Evolutionary conservation across 805 yeast genomes (phyloP).

Genomic region (Metschnikowia matae): DNA sequence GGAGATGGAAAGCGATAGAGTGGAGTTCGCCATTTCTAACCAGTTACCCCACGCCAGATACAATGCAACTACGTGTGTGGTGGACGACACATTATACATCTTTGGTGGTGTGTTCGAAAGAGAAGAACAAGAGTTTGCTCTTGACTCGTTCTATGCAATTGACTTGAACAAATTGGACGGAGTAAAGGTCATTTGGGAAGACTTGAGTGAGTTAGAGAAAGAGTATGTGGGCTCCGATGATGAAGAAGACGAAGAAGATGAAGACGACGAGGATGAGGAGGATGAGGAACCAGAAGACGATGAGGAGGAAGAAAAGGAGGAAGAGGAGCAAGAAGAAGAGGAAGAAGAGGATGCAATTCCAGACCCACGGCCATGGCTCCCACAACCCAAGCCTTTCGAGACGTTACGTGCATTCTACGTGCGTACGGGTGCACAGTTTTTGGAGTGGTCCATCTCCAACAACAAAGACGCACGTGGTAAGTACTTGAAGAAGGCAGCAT

Average conservation of each 20-base stretch:
- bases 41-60: conserved; percentile 85
- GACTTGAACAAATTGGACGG: conserved; percentile 88
- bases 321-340: conserved; percentile 67
- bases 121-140: conserved; percentile 78
- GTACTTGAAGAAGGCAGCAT: conserved; percentile 80
- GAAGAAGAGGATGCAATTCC: conserved; percentile 68
- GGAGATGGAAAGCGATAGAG: conserved; percentile 37
- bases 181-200: conserved; percentile 86
- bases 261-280: conserved; percentile 54
- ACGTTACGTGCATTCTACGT: conserved; percentile 75
- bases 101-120: conserved; percentile 89
- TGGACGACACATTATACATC: conserved; percentile 77
- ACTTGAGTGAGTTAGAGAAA: conserved; percentile 53
- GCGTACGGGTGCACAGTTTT: conserved; percentile 79
- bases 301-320: conserved; percentile 57
- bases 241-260: conserved; percentile 53
- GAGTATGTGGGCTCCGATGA: conserved; percentile 60
- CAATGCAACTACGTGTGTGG: conserved; percentile 79
- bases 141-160: conserved; percentile 82
- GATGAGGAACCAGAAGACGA: conserved; percentile 40
- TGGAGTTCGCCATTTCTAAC: conserved; percentile 52
- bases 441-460: conserved; percentile 90
- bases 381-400: conserved; percentile 95
- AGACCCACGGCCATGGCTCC: conserved; percentile 93
- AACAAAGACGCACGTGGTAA: conserved; percentile 86